Percentiles rank a stretch among this genome's conserved stretches.
Evolutionary conservation across 2,329 filamentous ascomycete species (phyloP).

Genomic region (Neopestalotiopsis rosae): DNA sequence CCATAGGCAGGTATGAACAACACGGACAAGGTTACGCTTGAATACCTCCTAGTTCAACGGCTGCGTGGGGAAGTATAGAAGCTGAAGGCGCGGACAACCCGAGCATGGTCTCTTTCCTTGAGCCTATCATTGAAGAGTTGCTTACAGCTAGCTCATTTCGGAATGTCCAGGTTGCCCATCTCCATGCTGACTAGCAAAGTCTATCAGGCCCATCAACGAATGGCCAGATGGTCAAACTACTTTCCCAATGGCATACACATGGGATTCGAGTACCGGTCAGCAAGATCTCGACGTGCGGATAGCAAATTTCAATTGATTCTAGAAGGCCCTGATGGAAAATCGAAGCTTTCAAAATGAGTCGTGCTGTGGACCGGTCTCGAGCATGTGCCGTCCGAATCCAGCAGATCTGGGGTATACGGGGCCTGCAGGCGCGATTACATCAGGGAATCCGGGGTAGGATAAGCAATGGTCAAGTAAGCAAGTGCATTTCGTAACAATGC

Average conservation of each 20-base stretch:
- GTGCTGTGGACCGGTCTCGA: not conserved
- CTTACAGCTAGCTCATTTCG: not conserved
- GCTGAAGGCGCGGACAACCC: not conserved
- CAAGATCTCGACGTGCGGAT: not conserved
- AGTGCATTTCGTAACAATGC: not conserved
- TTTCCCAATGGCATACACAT: not conserved
- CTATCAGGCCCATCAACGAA: not conserved
- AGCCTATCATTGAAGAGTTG: not conserved
- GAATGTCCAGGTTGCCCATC: not conserved
- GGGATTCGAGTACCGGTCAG: not conserved
- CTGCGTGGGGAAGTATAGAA: not conserved
- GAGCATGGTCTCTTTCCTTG: not conserved
- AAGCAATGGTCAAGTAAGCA: not conserved
- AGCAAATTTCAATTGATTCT: not conserved
- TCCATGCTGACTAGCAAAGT: not conserved
- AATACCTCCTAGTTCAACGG: not conserved
- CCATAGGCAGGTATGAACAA: not conserved
- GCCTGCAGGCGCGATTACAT: not conserved
- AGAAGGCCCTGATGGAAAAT: not conserved
- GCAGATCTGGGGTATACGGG: not conserved
- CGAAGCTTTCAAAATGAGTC: not conserved
- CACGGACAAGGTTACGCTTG: slow-evolving; percentile 1
- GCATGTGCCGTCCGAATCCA: not conserved
- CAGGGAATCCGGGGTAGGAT: not conserved
- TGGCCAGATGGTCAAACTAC: not conserved